Conservation (phyloP, 345 rosid genomes). For the Isatis tinctoria region DNA sequence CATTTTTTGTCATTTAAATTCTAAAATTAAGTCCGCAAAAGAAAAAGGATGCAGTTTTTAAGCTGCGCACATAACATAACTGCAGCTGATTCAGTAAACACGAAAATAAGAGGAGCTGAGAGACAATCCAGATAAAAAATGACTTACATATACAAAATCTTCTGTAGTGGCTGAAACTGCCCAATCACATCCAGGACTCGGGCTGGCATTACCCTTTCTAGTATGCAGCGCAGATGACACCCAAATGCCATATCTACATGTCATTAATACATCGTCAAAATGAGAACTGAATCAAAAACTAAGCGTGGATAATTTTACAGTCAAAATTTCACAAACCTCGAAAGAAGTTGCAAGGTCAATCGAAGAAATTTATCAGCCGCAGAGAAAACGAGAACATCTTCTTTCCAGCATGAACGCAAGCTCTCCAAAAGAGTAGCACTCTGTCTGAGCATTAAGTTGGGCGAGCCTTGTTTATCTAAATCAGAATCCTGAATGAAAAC, state of each 20-base stretch:
- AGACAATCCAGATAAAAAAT: conserved; percentile 14
- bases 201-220: conserved; percentile 46
- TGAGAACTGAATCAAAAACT: neutral
- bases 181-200: conserved; percentile 84
- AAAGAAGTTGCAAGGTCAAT: conserved; percentile 86
- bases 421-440: conserved; percentile 77
- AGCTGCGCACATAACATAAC: conserved; percentile 2
- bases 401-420: conserved; percentile 88
- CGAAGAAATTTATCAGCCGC: conserved; percentile 97
- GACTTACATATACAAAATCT: conserved; percentile 79
- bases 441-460: conserved; percentile 60
- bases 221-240: conserved; percentile 76
- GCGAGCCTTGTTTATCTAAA: conserved; percentile 39
- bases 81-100: conserved; percentile 8
- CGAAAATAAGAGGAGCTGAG: conserved; percentile 6
- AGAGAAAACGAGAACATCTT: conserved; percentile 84
- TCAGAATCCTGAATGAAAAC: conserved; percentile 52
- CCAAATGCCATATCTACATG: conserved; percentile 75
- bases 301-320: neutral
- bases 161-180: conserved; percentile 70
- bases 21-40: neutral
- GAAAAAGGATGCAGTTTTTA: neutral
- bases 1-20: neutral
- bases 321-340: conserved; percentile 52
- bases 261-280: neutral